These are phyloP conservation scores for Claviceps cyperi DNA, from an alignment of 2,329 filamentous ascomycete genomes.

Conservation along the genomic window DNA sequence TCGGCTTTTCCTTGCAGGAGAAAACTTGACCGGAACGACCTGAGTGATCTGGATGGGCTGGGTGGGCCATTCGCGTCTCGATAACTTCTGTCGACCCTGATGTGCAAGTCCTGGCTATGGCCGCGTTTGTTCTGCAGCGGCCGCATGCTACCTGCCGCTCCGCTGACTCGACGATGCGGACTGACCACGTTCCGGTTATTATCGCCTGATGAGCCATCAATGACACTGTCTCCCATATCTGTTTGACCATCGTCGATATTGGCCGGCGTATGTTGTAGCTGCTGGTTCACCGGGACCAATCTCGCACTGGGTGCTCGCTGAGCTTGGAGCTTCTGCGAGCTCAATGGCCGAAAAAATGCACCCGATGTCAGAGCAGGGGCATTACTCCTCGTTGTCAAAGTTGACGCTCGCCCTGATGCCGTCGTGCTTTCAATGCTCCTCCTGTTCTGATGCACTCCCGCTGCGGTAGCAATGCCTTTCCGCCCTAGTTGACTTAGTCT, in stretches of 20 bases:
- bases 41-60: slow-evolving; percentile 54
- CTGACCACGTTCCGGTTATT: slow-evolving; percentile 34
- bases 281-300: slow-evolving; percentile 26
- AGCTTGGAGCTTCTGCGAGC: slow-evolving; percentile 83
- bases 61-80: slow-evolving; percentile 36
- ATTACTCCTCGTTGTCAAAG: slow-evolving; percentile 66
- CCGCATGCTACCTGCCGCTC: slow-evolving; percentile 33
- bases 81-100: slow-evolving; percentile 47
- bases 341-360: slow-evolving; percentile 94
- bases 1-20: slow-evolving; percentile 46
- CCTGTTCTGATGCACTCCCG: slow-evolving; percentile 30
- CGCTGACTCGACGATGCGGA: slow-evolving; percentile 12
- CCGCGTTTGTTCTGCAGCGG: slow-evolving; percentile 45
- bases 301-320: slow-evolving; percentile 52
- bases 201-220: slow-evolving; percentile 37
- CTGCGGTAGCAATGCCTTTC: slow-evolving; percentile 26
- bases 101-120: slow-evolving; percentile 28
- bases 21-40: slow-evolving; percentile 65
- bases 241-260: slow-evolving; percentile 26
- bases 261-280: slow-evolving; percentile 14
- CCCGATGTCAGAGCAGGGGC: slow-evolving; percentile 79
- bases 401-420: slow-evolving; percentile 36
- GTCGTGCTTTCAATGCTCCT: slow-evolving; percentile 27
- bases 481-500: slow-evolving; percentile 44
- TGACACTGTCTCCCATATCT: slow-evolving; percentile 28